Evolutionary conservation across 768 basidiomycete species (phyloP), one percentile per base, ranked within the genome.

Genomic region (Panaeolus cyanescens): DNA sequence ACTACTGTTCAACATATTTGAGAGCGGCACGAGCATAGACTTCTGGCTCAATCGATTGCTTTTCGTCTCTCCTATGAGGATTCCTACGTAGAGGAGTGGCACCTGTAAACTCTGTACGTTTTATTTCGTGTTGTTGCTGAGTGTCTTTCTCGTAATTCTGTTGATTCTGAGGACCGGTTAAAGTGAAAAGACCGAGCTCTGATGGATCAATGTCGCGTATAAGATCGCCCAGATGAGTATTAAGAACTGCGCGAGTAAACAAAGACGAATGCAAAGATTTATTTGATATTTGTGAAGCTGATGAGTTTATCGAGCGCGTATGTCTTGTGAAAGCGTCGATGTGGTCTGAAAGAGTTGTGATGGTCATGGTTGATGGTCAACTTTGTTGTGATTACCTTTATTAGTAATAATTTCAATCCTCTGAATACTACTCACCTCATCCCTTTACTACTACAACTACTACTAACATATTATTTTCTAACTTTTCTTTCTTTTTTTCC

Each of bases 1-100:
- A 91, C 91, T 91, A 93, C 71, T 86, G 83, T 69, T 91, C 87
- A 58, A 93, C 78, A 66, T 88, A 92, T 72, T 87, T 91, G 62
- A 90, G 69, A 0, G 92, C 90, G 8, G 92, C 92, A 62, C 85
- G 79, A 0, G 86, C 89, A 71, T 91, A 92, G 13, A 90, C 80
- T 70, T 92, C 91, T 5, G 91, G 90, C 22, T 90, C 87, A 7
- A 83, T 75, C 20, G 87, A 86, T 40, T 77, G 75, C 34, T 72
- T 73, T 58, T 77, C 78, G 42, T 78, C 77, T 56, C 74, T 79
- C 67, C 72, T 81, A 33, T 67, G 65, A 4, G 75, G 68, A 25
- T 71, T 76, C 59, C 80, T 84, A 56, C 82, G 79, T 39, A 91
- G 80, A 12, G 91, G 91, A 0, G 91, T 92, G 1, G 91, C 88